Conservation (phyloP, 1,139 yeast species). For the Diutina neorugosa region DNA sequence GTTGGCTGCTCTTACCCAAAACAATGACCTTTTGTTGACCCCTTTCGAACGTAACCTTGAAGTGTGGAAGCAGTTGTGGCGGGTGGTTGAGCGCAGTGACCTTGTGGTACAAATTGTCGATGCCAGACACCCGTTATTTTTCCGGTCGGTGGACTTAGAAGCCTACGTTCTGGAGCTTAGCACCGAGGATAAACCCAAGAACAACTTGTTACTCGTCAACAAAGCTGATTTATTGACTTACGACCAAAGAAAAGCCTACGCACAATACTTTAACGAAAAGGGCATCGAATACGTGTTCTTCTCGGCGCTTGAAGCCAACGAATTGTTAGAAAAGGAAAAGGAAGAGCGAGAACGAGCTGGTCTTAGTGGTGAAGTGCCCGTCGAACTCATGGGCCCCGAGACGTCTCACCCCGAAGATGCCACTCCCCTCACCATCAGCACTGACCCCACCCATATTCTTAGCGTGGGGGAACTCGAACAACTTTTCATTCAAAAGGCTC, state of each 20-base stretch:
- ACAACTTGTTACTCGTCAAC: constrained; percentile 74
- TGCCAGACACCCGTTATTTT: constrained; percentile 87
- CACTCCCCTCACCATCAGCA: constrained; percentile 12
- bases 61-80: constrained; percentile 98
- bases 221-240: constrained; percentile 83
- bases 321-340: constrained; percentile 47
- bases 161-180: constrained; percentile 61
- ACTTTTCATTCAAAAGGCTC: constrained; percentile 70
- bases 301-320: constrained; percentile 81
- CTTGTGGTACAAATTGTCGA: constrained; percentile 95
- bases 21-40: constrained; percentile 71
- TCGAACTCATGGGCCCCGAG: constrained; percentile 7
- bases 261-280: constrained; percentile 57
- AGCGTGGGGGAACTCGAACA: constrained; percentile 78
- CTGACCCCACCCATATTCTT: constrained; percentile 50
- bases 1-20: constrained; percentile 75
- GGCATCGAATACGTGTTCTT: constrained; percentile 83
- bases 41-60: constrained; percentile 96
- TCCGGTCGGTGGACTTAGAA: constrained; percentile 84
- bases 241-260: constrained; percentile 77
- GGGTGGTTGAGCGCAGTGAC: constrained; percentile 94
- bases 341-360: constrained; percentile 21
- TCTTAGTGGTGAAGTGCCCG: constrained; percentile 8
- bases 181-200: constrained; percentile 34
- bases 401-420: constrained; percentile 14